Evolutionary conservation across 2,329 filamentous ascomycete species (phyloP), one percentile per base, ranked within the genome.

Genomic region (Fusarium buharicum): DNA sequence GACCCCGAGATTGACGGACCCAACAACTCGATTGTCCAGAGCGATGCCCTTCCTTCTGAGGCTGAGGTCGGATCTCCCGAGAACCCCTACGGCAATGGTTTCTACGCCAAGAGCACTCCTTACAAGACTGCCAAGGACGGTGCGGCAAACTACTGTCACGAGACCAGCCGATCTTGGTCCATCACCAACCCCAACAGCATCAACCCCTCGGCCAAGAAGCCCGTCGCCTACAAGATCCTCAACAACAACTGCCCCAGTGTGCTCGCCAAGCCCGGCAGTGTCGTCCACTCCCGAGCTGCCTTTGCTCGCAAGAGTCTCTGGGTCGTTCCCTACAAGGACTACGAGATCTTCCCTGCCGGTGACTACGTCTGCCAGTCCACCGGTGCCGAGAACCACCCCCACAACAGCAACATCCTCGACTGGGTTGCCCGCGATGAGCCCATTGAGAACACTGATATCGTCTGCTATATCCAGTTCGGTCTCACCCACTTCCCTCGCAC

Each of bases 391-490:
- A 55, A 88, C 36, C 69, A 71, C 4, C 69, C 69, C 60, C 89
- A 90, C 1, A 90, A 90, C 1, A 76, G 79, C 37, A 92, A 91
- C 31, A 79, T 96, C 2, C 86, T 90, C 0, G 83, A 88, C 67
- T 94, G 91, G 92, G 90, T 95, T n/a, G 86, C 91, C 60, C 87
- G 90, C 8, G 79, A 79, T 33, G 87, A 85, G 61, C 84, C 81
- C 30, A 88, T 97, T 67, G 90, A 90, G 50, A 90, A 97, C 79
- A 91, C 88, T 0, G 91, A 97, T 74, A 79, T 97, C 24, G 93
- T 97, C 1, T 85, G 97, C 24, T 97, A 93, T 91, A 93, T 97
- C 78, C 96, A 93, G 0, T 97, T 97, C 70, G 93, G 93, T 33
- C 82, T 97, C 34, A 94, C 90, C 1, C 93, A 97, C 75, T 94